phyloP scores from a whole-genome alignment of 129 eudicot species.

The sunflower (Helianthus annuus) region DNA sequence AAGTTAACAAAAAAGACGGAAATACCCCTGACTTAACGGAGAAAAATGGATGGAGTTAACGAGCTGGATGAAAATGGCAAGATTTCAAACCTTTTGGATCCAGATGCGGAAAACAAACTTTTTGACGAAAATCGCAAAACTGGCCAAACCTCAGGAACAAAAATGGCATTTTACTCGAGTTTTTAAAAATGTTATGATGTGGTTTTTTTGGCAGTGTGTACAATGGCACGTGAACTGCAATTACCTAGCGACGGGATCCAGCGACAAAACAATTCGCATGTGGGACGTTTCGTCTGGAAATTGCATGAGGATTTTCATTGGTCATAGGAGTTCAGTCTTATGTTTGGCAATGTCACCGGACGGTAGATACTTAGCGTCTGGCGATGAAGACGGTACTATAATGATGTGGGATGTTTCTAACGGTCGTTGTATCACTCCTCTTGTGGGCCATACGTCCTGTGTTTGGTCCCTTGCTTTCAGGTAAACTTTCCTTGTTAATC shows the following conservation, averaged over 20 bases:
- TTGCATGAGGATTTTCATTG: slow-evolving; percentile 91
- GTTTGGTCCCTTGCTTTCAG: slow-evolving; percentile 97
- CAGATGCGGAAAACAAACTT: no score
- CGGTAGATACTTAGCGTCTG: slow-evolving; percentile 98
- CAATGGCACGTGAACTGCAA: slow-evolving; percentile 99
- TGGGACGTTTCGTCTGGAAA: slow-evolving; percentile 96
- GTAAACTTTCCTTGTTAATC: slow-evolving; percentile 21
- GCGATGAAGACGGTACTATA: slow-evolving; percentile 95
- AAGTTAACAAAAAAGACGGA: no score
- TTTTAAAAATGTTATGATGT: neutral
- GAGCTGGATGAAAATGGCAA: no score
- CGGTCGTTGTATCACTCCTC: slow-evolving; percentile 88
- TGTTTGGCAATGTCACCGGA: slow-evolving; percentile 96
- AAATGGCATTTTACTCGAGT: no score
- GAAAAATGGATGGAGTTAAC: no score
- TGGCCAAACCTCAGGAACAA: no score
- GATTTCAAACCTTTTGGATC: no score
- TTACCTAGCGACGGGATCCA: slow-evolving; percentile 94
- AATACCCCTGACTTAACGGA: no score
- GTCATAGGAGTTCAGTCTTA: slow-evolving; percentile 88
- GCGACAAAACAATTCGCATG: slow-evolving; percentile 94
- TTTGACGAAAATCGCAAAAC: no score
- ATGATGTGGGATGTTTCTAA: slow-evolving; percentile 99
- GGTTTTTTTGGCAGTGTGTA: slow-evolving; percentile 62
- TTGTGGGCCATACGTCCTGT: slow-evolving; percentile 92